Evolutionary conservation across 257 asterid genomes (phyloP).

Genomic region (Salvia miltiorrhiza): DNA sequence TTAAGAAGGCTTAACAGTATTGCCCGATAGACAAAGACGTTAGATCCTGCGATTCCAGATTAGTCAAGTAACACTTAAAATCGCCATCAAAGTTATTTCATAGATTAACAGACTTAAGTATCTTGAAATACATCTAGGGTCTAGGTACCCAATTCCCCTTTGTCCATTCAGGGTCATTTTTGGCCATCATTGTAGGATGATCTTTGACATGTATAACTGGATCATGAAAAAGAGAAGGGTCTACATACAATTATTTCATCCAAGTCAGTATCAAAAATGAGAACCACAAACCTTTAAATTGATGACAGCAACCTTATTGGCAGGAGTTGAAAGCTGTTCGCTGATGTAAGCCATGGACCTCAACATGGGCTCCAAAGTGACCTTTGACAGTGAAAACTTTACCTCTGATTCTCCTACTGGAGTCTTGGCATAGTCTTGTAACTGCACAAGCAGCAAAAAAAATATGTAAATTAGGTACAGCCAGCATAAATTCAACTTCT

Average conservation of each 20-base stretch:
- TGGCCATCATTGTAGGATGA: background rate
- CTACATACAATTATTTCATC: slow-evolving; percentile 4
- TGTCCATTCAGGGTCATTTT: background rate
- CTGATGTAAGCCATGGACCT: slow-evolving; percentile 90
- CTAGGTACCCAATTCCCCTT: background rate
- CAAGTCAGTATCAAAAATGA: background rate
- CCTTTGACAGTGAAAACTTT: slow-evolving; percentile 67
- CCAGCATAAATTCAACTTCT: background rate
- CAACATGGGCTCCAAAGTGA: slow-evolving; percentile 81
- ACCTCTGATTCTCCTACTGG: slow-evolving; percentile 75
- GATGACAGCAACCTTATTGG: slow-evolving; percentile 80
- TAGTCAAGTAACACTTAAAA: background rate
- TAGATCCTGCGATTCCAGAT: background rate
- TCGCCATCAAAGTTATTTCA: background rate
- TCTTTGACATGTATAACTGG: background rate
- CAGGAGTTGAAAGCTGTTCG: slow-evolving; percentile 76
- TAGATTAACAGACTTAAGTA: slow-evolving; percentile 9
- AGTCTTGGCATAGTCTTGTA: slow-evolving; percentile 67
- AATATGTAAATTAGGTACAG: slow-evolving; percentile 8
- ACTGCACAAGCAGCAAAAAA: slow-evolving; percentile 40
- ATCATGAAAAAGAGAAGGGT: slow-evolving; percentile 1
- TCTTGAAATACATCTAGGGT: slow-evolving; percentile 5
- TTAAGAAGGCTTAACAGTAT: background rate
- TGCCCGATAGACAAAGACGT: background rate
- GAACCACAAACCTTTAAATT: slow-evolving; percentile 67